Base-by-base conservation (phyloP, 2,329 filamentous ascomycete genomes). In the Penicillium digitatum region DNA sequence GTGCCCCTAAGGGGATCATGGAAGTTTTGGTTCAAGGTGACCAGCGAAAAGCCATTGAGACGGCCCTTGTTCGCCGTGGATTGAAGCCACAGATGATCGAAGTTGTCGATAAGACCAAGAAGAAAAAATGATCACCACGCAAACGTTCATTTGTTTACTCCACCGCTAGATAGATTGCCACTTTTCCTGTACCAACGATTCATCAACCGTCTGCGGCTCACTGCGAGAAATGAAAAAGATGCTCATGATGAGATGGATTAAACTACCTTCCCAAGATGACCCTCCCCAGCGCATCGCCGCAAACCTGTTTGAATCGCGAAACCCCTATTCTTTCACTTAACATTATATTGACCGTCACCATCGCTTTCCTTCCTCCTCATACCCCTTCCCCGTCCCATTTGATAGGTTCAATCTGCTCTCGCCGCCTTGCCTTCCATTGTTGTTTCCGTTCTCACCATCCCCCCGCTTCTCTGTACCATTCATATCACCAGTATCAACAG, bases 21-120 rank as follows among this genome's bases (percentile, higher is more conserved):
- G 86, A 88, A 68, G 80, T 88, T 20, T 77, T 87, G 72, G 79
- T 88, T 3, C 86, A 88, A 64, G 86, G 86, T 1, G 84, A 85
- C 56, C 85, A 88, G 72, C 81, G 79, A 54, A 81, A 82, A 57
- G 81, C 80, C 16, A 76, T 88, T 18, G 74, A 84, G 44, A 82
- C 81, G 62, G 82, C 83, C 27, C 68, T 88, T 62, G 79, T 79
- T 56, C 80, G 78, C 66, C 77, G 84, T 56, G 86, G 86, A 0
- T 74, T 88, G 4, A 78, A 78, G 54, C 74, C 72, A 55, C 78
- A 80, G 57, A 87, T 83, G 82, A 75, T 88, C 27, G 82, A 85
- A 42, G 74, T 86, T n/a, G 70, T 85, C 54, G 86, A 88, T 68
- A 88, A 87, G 74, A 86, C 82, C 5, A 85, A 87, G 72, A 82